Percentiles rank a stretch among this genome's conserved stretches.
These are phyloP conservation scores for Ceratocystiopsis brevicomis DNA, from an alignment of 2,329 filamentous ascomycete genomes.

Conservation along the genomic window DNA sequence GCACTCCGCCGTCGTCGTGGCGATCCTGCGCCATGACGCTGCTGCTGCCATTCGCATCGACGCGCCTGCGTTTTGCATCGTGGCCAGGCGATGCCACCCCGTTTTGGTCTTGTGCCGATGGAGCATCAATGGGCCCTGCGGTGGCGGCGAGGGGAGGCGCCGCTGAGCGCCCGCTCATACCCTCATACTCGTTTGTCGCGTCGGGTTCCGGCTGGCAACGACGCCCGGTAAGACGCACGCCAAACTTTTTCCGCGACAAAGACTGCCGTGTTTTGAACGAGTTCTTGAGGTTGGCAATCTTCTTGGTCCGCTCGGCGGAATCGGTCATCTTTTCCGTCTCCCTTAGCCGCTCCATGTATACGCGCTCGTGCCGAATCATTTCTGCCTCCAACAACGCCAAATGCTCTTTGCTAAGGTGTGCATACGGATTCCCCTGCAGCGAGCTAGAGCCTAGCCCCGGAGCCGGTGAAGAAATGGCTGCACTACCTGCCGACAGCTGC, in stretches of 20 bases:
- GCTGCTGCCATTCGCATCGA: not conserved
- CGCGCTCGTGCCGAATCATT: conserved; percentile 18
- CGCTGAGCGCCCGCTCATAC: too few relatives aligned
- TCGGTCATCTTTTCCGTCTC: conserved; percentile 22
- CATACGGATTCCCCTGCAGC: conserved; percentile 21
- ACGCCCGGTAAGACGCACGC: conserved; percentile 32
- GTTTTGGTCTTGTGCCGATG: not conserved
- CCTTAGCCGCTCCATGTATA: conserved; percentile 23
- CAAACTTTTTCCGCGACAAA: conserved; percentile 36
- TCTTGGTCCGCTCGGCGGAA: conserved; percentile 13
- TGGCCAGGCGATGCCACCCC: conserved; percentile 9
- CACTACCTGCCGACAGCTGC: too few relatives aligned
- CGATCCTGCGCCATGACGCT: not conserved
- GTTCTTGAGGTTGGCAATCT: conserved; percentile 27
- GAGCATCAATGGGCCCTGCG: too few relatives aligned
- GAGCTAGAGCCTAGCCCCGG: too few relatives aligned
- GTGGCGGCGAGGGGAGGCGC: too few relatives aligned
- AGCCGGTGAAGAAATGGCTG: not conserved
- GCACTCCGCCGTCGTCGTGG: conserved; percentile 17
- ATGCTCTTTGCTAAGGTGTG: conserved; percentile 20
- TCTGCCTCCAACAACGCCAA: conserved; percentile 18
- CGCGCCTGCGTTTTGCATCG: conserved; percentile 13
- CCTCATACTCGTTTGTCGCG: conserved; percentile 14
- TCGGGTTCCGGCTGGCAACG: conserved; percentile 28
- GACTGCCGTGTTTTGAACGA: conserved; percentile 36